Evolutionary conservation across 768 basidiomycete species (phyloP).

Genomic region (Steccherinum ochraceum): DNA sequence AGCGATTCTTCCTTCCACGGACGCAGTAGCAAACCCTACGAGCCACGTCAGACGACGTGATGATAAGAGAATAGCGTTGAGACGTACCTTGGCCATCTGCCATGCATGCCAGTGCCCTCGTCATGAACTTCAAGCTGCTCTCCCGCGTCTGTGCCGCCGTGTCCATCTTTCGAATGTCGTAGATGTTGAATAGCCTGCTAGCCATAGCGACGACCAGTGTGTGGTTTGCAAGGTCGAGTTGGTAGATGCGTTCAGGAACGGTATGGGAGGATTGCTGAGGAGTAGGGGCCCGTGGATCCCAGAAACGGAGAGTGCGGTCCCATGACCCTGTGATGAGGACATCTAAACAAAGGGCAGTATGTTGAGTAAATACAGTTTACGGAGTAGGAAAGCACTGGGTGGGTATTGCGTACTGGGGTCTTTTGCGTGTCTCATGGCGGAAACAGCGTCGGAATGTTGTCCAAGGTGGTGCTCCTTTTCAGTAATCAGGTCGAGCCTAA

Average conservation of each 20-base stretch:
- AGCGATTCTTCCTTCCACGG: constrained; percentile 93
- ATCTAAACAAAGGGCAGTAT: constrained; percentile 34
- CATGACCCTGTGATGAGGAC: constrained; percentile 81
- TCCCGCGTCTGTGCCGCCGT: constrained; percentile 73
- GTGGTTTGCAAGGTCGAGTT: constrained; percentile 71
- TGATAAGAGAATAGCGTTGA: not conserved
- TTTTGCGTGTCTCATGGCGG: constrained; percentile 64
- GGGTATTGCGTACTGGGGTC: constrained; percentile 53
- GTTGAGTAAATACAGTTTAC: too few species aligned
- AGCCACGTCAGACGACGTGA: not conserved
- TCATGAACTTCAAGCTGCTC: constrained; percentile 94
- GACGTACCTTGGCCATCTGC: constrained; percentile 77
- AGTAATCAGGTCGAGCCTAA: constrained; percentile 69
- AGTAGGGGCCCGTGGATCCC: constrained; percentile 67
- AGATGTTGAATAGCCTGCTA: constrained; percentile 84
- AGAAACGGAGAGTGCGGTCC: constrained; percentile 85
- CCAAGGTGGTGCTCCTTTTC: constrained; percentile 74
- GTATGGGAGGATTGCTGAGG: constrained; percentile 53
- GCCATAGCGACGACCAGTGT: constrained; percentile 92
- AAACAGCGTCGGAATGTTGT: constrained; percentile 75
- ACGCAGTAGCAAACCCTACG: constrained; percentile 81
- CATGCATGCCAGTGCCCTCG: constrained; percentile 88
- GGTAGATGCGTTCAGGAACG: constrained; percentile 82
- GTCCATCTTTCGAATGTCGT: constrained; percentile 76
- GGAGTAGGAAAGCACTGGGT: not conserved